Evolutionary conservation across 371 early-diverging fungal genomes (phyloP), one percentile per base, ranked within the genome.

Genomic region (Coemansia sp.): DNA sequence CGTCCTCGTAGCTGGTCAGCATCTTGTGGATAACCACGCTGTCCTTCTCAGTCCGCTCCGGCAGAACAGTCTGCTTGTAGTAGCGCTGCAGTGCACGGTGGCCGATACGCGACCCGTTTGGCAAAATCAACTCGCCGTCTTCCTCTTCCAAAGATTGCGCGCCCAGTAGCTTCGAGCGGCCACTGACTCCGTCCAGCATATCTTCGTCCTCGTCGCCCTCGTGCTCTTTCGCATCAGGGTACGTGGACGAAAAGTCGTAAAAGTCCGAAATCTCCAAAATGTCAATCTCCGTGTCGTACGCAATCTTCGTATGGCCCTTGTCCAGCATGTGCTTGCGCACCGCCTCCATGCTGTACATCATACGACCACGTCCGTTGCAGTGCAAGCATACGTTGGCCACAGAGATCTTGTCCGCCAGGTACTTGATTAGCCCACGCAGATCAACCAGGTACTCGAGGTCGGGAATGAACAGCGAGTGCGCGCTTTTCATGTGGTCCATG

Each of bases 401-500:
- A 7, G 92, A 86, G 67, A 99, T 83, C 82, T 97, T 98, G 77
- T 97, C 96, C 25, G 91, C 96, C 47, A 99, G 83, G 75, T 95
- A 96, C 66, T 83, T 84, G 65, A 99, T 83, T 64, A 99, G 79
- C 2, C 97, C 98, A 44, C 86, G 86, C 50, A 95, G 66, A 64
- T 97, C 95, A 3, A 89, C 90, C 58, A 98, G 78, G 71, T 88
- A 95, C 77, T 97, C 98, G 50, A 94, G 85, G 82, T 98, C 96
- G 25, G 99, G 99, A 65, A 99, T 90, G 71, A 96, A 99, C 79
- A 99, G 92, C 71, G 91, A 89, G 81, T 99, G 99, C 11, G 75
- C 82, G 40, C 70, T 75, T 11, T 91, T 86, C 99, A 99, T 99
- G 81, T 99, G 99, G 40, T 84, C 83, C 82, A 99, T 81, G 75